Evolutionary conservation across 208 protist genomes (phyloP).

Genomic region (Leishmania mexicana): DNA sequence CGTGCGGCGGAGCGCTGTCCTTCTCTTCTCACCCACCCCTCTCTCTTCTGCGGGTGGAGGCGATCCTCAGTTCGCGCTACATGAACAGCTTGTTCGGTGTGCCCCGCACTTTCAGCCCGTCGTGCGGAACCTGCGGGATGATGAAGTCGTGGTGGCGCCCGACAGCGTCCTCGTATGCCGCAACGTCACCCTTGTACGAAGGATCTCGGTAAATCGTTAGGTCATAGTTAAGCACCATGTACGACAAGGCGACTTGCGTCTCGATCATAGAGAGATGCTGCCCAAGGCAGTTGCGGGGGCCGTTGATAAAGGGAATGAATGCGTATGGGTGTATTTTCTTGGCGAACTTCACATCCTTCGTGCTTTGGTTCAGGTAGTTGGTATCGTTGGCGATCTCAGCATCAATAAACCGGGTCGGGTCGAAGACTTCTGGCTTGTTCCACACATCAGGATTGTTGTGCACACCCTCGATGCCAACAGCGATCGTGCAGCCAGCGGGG

Average conservation of each 20-base stretch:
- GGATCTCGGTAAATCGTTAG: conserved; percentile 55
- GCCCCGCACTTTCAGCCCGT: conserved; percentile 76
- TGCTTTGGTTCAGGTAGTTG: conserved; percentile 45
- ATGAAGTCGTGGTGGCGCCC: conserved; percentile 84
- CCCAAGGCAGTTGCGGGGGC: conserved; percentile 92
- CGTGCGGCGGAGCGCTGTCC: too few relatives aligned
- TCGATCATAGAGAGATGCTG: conserved; percentile 92
- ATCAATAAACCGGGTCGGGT: conserved; percentile 82
- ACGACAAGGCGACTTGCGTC: conserved; percentile 79
- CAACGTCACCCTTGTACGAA: conserved; percentile 25
- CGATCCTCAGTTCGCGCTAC: background rate
- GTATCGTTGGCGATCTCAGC: conserved; percentile 83
- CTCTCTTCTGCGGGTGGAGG: background rate
- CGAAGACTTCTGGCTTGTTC: conserved; percentile 76
- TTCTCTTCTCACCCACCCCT: background rate
- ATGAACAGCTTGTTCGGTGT: conserved; percentile 25
- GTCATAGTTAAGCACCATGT: conserved; percentile 78
- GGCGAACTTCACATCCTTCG: conserved; percentile 41
- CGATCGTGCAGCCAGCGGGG: conserved; percentile 76
- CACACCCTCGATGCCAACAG: conserved; percentile 80
- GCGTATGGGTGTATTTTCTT: conserved; percentile 86
- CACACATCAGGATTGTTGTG: conserved; percentile 84
- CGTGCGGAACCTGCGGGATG: conserved; percentile 79
- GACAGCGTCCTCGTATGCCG: conserved; percentile 53
- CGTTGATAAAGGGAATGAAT: conserved; percentile 94